Evolutionary conservation across 1,284 basidiomycete genomes (phyloP), one percentile per base, ranked within the genome.

Genomic region (Laetiporus sulphureus): DNA sequence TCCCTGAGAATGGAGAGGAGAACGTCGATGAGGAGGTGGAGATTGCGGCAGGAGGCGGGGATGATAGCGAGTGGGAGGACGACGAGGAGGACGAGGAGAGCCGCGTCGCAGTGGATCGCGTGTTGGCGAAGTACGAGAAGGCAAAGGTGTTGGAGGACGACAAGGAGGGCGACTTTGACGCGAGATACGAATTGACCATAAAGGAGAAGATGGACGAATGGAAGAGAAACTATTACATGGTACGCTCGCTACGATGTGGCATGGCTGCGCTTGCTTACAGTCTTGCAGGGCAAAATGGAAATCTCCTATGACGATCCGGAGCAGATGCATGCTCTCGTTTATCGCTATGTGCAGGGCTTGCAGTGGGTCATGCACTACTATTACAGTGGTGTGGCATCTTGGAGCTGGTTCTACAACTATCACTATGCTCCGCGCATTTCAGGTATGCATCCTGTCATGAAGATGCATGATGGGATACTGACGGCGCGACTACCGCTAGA

Each of bases 281-380:
- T 16, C 6, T 34, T n/a, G n/a, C n/a, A 91, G 85, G 82, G 77
- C 21, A 97, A 97, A 66, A 65, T 97, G 41, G 79, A 84, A 45
- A 83, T 96, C 50, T 79, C 80, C 19, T 88, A 77, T 50, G 73
- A 85, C 50, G 63, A 86, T 51, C 75, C 77, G 2, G 68, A 82
- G 53, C 69, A 78, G 41, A 77, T 92, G 69, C 68, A 71, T 38
- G 72, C 74, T 36, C 67, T 97, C 40, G 69, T 79, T 8, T 91
- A 75, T 56, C 77, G 82, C 47, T 99, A 97, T 62, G 77, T 92
- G 29, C 92, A 99, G 61, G 96, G 95, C 1, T 67, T 99, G 47
- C 96, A 99, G 61, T 99, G 95, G 96, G 92, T 99, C 23, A 86
- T 99, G 80, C 88, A 93, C 61, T 99, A 99, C 65, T 99, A 99